These are phyloP conservation scores for Nowakowskiella sp. DNA, from an alignment of 192 early-diverging fungal species.

Conservation along the genomic window DNA sequence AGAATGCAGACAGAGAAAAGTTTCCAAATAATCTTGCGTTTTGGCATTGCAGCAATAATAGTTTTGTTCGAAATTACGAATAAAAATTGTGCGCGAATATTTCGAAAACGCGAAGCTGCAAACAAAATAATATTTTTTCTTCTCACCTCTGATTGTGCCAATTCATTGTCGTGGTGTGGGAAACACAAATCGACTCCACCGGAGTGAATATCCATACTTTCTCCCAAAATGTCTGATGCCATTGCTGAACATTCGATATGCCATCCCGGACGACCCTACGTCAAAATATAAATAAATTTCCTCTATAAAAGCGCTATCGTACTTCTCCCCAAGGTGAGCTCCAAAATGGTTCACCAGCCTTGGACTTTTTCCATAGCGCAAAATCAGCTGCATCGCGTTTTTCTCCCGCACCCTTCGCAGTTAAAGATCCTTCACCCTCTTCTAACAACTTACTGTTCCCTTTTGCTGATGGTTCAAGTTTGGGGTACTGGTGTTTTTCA, in stretches of 20 bases:
- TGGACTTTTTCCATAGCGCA: slow-evolving; percentile 92
- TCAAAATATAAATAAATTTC: slow-evolving; percentile 4
- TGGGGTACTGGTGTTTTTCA: slow-evolving; percentile 84
- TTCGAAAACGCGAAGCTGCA: slow-evolving; percentile 2
- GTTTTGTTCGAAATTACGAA: background rate
- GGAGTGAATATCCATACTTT: slow-evolving; percentile 87
- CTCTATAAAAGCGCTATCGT: slow-evolving; percentile 3
- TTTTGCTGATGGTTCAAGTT: slow-evolving; percentile 85
- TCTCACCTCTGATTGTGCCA: slow-evolving; percentile 83
- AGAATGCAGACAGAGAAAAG: background rate
- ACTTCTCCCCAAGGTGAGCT: slow-evolving; percentile 76
- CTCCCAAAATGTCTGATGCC: slow-evolving; percentile 85
- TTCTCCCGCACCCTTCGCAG: slow-evolving; percentile 49
- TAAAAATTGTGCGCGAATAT: background rate
- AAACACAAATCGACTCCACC: slow-evolving; percentile 94
- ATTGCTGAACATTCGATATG: slow-evolving; percentile 99
- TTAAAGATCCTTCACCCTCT: slow-evolving; percentile 88
- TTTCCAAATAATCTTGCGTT: background rate
- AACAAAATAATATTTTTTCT: slow-evolving; percentile 9
- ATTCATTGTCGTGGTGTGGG: slow-evolving; percentile 98
- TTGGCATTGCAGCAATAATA: too few species aligned
- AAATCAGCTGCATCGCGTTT: slow-evolving; percentile 78
- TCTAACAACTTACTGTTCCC: slow-evolving; percentile 69
- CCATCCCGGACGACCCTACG: slow-evolving; percentile 92
- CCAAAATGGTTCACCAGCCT: slow-evolving; percentile 92